Base-by-base conservation (phyloP, 139 green algal genomes). In the Asterochloris erici region DNA sequence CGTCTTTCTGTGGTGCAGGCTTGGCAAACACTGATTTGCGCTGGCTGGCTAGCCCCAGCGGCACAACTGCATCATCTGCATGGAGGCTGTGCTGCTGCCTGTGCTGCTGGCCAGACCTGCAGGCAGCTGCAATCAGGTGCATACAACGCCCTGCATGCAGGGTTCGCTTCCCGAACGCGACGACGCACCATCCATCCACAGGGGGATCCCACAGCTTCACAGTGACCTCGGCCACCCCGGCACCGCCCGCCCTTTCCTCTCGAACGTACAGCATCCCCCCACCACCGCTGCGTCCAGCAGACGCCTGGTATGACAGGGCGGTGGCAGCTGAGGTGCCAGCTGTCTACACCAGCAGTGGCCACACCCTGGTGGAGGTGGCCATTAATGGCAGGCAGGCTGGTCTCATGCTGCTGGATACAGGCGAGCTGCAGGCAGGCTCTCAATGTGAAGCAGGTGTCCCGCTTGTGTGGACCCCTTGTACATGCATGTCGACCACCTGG, bases 401-500 rank as follows among this genome's bases (percentile, higher is more conserved):
- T 14, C 73, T 63, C 27, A 81, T 81, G 77, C 68, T 81, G 62
- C 77, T 81, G 23, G 77, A 81, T 27, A 81, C 77, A 74, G 77
- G 74, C 28, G 21, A 26, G 77, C 61, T 23, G 66, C 66, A 21
- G 19, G 19, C 66, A 21, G 19, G 19, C 66, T 9, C 4, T 23
- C 66, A 1, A 21, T 9, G 21, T 71, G 66, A 23, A 71, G 66
- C 66, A 71, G 66, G 21, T 71, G 66, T 21, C 66, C 17, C 9
- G 21, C 66, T 23, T 9, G 4, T 71, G 66, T 23, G 6, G 19
- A 71, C 17, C 1, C 19, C 66, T 4, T 71, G 21, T 71, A 71
- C 19, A 71, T 21, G 17, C 17, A 26, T 71, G 66, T 71, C 21
- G 9, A 9, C 66, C 66, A 71, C 17, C 66, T 21, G 66, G 17